Conservation (phyloP, 805 yeast species). For the Komagataella populi region DNA sequence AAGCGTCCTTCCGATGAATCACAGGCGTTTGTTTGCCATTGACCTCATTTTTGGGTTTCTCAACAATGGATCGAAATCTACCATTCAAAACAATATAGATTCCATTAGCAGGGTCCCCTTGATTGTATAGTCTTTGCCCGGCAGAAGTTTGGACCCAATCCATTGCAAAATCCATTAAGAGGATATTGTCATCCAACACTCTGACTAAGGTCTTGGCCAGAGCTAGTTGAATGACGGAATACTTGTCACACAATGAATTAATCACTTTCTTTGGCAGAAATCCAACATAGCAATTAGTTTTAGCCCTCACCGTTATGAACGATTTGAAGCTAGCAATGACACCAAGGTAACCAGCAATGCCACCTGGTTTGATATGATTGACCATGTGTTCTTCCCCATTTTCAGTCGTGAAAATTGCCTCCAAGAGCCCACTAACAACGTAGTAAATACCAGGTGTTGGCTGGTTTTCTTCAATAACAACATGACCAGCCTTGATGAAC, state of each 20-base stretch:
- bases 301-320: conserved; percentile 55
- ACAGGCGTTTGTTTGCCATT: background rate
- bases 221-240: conserved; percentile 62
- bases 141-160: conserved; percentile 94
- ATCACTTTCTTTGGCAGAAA: conserved; percentile 49
- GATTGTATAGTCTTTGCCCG: conserved; percentile 65
- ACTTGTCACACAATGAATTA: conserved; percentile 57
- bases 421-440: conserved; percentile 66
- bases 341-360: conserved; percentile 79
- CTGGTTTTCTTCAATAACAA: conserved; percentile 49
- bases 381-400: conserved; percentile 23
- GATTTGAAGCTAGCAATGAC: conserved; percentile 71
- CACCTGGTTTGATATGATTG: conserved; percentile 59
- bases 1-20: background rate
- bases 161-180: conserved; percentile 76
- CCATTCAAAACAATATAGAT: conserved; percentile 85
- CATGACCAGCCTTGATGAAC: conserved; percentile 35
- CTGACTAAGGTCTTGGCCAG: conserved; percentile 62
- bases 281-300: conserved; percentile 54
- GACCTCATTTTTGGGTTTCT: conserved; percentile 3
- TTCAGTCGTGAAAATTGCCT: conserved; percentile 36
- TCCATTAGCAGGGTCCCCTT: conserved; percentile 83
- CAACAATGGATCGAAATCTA: conserved; percentile 52
- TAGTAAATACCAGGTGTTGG: conserved; percentile 66
- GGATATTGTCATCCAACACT: conserved; percentile 52